Evolutionary conservation across 1,284 basidiomycete species (phyloP), one percentile per base, ranked within the genome.

Genomic region (Caloboletus inedulis): DNA sequence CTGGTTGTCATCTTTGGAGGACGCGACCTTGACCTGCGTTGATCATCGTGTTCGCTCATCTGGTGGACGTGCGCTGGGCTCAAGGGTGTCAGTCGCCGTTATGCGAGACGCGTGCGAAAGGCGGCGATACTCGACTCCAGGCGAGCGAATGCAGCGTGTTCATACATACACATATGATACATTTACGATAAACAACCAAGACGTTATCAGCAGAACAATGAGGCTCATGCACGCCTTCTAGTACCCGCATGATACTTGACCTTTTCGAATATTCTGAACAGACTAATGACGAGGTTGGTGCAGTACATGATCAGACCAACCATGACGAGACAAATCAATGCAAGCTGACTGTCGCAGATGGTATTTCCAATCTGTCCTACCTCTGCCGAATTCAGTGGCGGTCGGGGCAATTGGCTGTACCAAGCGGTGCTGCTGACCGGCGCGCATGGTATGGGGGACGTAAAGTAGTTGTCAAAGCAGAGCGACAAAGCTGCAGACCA

Each of bases 401-500:
- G 75, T 16, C 80, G 77, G 12, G 77, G 76, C 5, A 87, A 68
- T 53, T 79, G 62, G 64, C 79, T 86, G 69, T 90, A 91, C 89
- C 89, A 91, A 7, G 81, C 75, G 18, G 76, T 85, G 33, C 72
- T 71, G 25, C 78, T 77, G 5, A 69, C 57, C 2, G 83, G 74
- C 0, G 85, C 78, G 62, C 93, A 96, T 33, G 87, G 84, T 51
- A 95, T 81, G 27, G 84, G 74, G 29, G 91, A 91, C 4, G 92
- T 94, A 71, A 94, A 92, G 71, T 88, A 93, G 66, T 95, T 93
- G 76, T 96, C 91, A 69, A 95, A 91, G 53, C 82, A 84, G 47
- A 95, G 82, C 13, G 90, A 87, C 41, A 96, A 78, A 30, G 89
- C 85, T n/a, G 91, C 89, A 54, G 90, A 91, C 92, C 93, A 96